Conservation (phyloP, 345 rosid species). For the Aquilaria yunnanensis region DNA sequence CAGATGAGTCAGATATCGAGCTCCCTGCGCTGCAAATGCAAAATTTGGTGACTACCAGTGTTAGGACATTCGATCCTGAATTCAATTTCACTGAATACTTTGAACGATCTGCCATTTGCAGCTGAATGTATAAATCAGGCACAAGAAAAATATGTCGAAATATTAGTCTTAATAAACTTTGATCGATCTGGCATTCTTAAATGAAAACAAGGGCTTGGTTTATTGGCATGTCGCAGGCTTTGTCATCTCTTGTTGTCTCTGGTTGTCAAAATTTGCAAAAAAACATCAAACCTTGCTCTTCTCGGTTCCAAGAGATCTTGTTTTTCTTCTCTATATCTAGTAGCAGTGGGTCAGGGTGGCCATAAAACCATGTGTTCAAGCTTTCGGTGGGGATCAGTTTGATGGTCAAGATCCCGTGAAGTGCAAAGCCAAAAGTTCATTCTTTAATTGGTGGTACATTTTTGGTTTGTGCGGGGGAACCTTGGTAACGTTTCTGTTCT, state of each 20-base stretch:
- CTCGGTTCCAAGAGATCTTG: constrained; percentile 18
- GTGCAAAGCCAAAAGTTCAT: constrained; percentile 16
- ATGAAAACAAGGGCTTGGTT: constrained; percentile 30
- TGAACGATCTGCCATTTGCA: too few relatives aligned
- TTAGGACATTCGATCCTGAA: constrained; percentile 19
- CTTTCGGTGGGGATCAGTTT: constrained; percentile 30
- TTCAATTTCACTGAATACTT: background rate
- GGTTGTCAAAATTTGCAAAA: background rate
- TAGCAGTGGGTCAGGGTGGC: too few relatives aligned
- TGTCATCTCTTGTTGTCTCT: constrained; percentile 8
- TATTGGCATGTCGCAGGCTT: constrained; percentile 31
- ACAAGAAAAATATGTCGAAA: too few relatives aligned
- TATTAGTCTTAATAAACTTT: too few relatives aligned
- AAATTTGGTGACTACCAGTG: constrained; percentile 95
- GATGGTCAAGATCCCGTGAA: constrained; percentile 20
- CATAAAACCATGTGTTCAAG: constrained; percentile 30
- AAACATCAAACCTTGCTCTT: constrained; percentile 1
- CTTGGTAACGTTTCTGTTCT: constrained; percentile 5
- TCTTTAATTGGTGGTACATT: constrained; percentile 30
- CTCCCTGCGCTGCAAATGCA: constrained; percentile 52
- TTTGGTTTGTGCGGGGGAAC: constrained; percentile 23
- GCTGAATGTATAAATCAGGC: too few relatives aligned
- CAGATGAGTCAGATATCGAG: constrained; percentile 52
- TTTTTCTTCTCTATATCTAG: constrained; percentile 12
- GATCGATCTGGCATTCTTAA: too few relatives aligned